phyloP scores from a whole-genome alignment of 306 rosid species.

The Casuarina glauca region DNA sequence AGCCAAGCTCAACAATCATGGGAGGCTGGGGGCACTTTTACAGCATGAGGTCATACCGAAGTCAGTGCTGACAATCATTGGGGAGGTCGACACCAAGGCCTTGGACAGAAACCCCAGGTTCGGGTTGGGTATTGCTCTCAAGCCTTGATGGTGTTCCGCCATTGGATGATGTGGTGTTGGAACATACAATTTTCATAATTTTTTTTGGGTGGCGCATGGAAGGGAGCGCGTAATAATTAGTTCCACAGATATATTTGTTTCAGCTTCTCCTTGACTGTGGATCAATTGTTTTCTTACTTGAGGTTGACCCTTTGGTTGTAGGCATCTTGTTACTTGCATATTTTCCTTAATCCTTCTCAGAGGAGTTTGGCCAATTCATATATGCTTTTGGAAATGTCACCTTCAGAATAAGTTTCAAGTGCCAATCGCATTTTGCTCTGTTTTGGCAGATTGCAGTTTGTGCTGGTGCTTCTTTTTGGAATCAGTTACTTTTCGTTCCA shows the following conservation, averaged over 20 bases:
- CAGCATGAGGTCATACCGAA: constrained; percentile 92
- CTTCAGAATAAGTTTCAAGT: constrained; percentile 19
- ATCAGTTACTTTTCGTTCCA: background rate
- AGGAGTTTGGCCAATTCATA: constrained; percentile 19
- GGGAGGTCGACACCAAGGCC: constrained; percentile 89
- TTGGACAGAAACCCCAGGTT: constrained; percentile 79
- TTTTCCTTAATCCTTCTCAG: constrained; percentile 21
- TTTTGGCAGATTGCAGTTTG: background rate
- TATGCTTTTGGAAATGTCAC: constrained; percentile 11
- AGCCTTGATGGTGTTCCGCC: constrained; percentile 60
- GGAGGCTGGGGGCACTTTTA: constrained; percentile 79
- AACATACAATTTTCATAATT: constrained; percentile 37
- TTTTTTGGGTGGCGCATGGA: constrained; percentile 64
- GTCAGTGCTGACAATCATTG: constrained; percentile 80
- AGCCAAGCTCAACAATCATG: constrained; percentile 84
- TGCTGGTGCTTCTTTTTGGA: background rate
- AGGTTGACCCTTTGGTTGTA: constrained; percentile 27
- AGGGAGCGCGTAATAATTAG: constrained; percentile 65
- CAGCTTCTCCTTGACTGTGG: constrained; percentile 45
- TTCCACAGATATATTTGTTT: constrained; percentile 50
- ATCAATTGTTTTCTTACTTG: constrained; percentile 40
- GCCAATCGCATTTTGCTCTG: background rate
- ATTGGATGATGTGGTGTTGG: constrained; percentile 18
- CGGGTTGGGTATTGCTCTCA: constrained; percentile 85
- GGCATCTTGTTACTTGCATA: constrained; percentile 41